Base-by-base conservation (phyloP, 2,329 filamentous ascomycete species). In the Alternaria burnsii region DNA sequence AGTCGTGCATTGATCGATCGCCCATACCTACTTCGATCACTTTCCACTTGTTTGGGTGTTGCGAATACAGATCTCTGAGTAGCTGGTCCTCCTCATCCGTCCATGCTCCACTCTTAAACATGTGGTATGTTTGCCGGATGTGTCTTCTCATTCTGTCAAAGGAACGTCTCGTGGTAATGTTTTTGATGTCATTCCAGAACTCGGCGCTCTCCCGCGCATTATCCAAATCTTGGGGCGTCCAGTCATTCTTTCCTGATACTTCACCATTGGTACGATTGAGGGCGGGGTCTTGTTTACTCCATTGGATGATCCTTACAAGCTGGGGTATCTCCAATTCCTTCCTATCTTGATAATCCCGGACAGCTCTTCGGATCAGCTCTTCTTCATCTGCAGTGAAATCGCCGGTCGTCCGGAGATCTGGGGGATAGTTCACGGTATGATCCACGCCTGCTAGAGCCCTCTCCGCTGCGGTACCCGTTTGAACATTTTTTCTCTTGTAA, bases 81-180 rank as follows among this genome's bases (percentile, higher is more conserved):
- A 85, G 80, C 9, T 85, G 77, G 56, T 90, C 87, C 66, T 91
- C 84, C 42, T 88, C 85, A 2, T 72, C 59, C 0, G 83, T 86
- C 88, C 88, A 91, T 4, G 85, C 87, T 32, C 87, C 86, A 5
- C 84, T 85, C 12, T 85, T 82, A 69, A 84, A 91, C 61, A 89
- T 89, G 78, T 91, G 88, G 63, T 88, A 92, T 28, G 85, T 83
- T 53, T 88, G 85, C 48, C 89, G 85, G 32, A 85, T 86, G 63
- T 81, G 78, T 34, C 76, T 78, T 28, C 78, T 76, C 38, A 83
- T 59, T 1, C 76, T 70, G 20, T 71, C 69, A 5, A 64, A 61
- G 10, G 60, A 70, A 34, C 82, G 79, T 38, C 22, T 75, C 61
- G 26, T 76, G 71, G 22, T 80, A 59, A 36, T 71, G 5, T 69